Conservation (phyloP, 441 rosid species). For the Pelargonium myrrhifolium region DNA sequence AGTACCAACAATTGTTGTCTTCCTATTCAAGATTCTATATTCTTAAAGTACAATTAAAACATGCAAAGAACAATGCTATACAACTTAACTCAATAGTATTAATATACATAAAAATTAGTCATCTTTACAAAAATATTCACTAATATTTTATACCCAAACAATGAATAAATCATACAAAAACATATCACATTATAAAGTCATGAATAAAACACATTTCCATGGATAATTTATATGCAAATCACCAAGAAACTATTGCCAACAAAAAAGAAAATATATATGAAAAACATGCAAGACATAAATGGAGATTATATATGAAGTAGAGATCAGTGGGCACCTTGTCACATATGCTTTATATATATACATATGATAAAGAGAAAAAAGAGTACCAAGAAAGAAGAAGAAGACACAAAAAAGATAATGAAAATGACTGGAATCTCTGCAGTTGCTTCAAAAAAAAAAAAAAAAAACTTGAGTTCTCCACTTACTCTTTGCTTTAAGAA, state of each 20-base stretch:
- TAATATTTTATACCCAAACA: no score
- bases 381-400: not conserved
- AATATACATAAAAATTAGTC: no score
- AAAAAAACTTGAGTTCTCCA: not conserved
- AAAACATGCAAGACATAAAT: no score
- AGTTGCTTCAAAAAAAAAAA: not conserved
- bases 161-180: no score
- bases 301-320: not conserved
- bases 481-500: constrained; percentile 9
- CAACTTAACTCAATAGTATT: no score
- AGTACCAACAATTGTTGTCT: not conserved
- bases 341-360: not conserved
- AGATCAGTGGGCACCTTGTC: not conserved
- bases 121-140: no score
- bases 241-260: no score
- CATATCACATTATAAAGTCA: no score
- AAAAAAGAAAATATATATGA: no score
- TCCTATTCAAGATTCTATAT: not conserved
- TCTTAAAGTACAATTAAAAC: not conserved
- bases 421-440: not conserved
- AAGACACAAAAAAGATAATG: not conserved
- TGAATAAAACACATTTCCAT: no score
- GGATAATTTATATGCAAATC: no score
- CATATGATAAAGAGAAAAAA: not conserved
- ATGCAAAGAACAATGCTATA: not conserved